These are phyloP conservation scores for Penicillium waksmanii DNA, from an alignment of 495 filamentous ascomycete species.

Conservation along the genomic window DNA sequence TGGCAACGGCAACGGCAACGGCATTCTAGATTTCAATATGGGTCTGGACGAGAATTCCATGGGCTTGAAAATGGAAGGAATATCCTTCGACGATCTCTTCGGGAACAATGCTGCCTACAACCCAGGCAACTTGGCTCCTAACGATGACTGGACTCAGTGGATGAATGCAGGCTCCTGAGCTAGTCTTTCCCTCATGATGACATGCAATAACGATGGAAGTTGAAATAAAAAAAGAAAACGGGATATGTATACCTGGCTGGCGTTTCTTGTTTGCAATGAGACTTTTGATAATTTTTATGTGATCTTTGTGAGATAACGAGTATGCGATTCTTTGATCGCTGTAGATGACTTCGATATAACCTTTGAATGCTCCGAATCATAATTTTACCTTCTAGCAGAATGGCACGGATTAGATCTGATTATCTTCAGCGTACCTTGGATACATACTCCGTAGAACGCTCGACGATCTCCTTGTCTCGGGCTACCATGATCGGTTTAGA, in stretches of 20 bases:
- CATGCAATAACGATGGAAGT: constrained; percentile 28
- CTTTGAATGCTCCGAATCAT: background rate
- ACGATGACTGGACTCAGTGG: constrained; percentile 51
- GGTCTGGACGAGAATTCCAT: constrained; percentile 35
- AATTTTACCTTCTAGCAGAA: no score
- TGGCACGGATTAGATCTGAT: background rate
- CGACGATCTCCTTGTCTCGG: constrained; percentile 6
- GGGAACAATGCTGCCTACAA: constrained; percentile 36
- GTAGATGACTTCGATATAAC: background rate
- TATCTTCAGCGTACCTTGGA: background rate
- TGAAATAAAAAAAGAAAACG: constrained; percentile 24
- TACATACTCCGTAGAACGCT: background rate
- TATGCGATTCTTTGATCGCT: background rate
- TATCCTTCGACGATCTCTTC: constrained; percentile 50
- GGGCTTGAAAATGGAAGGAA: constrained; percentile 41
- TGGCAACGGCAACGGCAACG: constrained; percentile 22
- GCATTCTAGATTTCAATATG: constrained; percentile 31
- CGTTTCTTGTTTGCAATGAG: constrained; percentile 15
- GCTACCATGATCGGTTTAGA: constrained; percentile 21
- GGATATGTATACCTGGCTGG: constrained; percentile 30
- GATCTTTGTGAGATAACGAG: constrained; percentile 10
- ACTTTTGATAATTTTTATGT: constrained; percentile 3
- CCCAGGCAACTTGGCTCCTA: constrained; percentile 24
- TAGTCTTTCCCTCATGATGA: constrained; percentile 22
- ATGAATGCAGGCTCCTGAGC: constrained; percentile 35